Percentiles rank a stretch among this genome's conserved stretches.
Conservation (phyloP, 2,329 filamentous ascomycete genomes). For the Scleromitrula shiraiana region DNA sequence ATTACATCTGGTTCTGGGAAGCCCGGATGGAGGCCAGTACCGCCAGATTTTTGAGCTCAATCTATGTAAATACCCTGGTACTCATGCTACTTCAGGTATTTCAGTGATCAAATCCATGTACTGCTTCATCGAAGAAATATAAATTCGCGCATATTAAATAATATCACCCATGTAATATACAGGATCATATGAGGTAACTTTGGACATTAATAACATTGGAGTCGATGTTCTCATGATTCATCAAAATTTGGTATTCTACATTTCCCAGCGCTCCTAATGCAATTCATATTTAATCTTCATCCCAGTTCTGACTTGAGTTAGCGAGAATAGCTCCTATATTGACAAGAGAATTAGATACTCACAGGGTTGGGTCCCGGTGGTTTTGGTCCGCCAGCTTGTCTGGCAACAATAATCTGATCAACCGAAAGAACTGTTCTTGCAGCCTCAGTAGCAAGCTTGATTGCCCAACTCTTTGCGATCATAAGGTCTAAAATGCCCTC, state of each 20-base stretch:
- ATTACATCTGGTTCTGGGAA: too few species aligned
- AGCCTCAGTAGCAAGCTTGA: constrained; percentile 91
- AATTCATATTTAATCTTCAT: constrained; percentile 31
- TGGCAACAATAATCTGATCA: constrained; percentile 97
- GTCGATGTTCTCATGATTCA: constrained; percentile 10
- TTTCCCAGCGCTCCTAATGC: constrained; percentile 20
- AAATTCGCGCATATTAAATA: too few species aligned
- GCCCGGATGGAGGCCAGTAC: too few species aligned
- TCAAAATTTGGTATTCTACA: constrained; percentile 25
- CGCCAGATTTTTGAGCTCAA: too few species aligned
- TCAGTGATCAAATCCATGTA: too few species aligned
- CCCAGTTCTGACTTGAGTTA: constrained; percentile 29
- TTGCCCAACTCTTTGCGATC: constrained; percentile 90
- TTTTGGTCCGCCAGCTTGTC: constrained; percentile 95
- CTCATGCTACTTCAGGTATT: too few species aligned
- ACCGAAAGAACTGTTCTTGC: constrained; percentile 91
- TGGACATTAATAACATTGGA: too few species aligned
- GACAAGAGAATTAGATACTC: constrained; percentile 16
- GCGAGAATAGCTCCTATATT: not conserved
- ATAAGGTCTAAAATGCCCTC: constrained; percentile 89
- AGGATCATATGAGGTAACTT: too few species aligned
- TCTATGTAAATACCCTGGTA: too few species aligned
- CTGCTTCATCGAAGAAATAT: too few species aligned
- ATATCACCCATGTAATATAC: too few species aligned
- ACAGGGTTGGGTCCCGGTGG: constrained; percentile 83